Evolutionary conservation across 352 stramenopile genomes (phyloP), one percentile per base, ranked within the genome.

Genomic region (Phytopythium kandeliae): DNA sequence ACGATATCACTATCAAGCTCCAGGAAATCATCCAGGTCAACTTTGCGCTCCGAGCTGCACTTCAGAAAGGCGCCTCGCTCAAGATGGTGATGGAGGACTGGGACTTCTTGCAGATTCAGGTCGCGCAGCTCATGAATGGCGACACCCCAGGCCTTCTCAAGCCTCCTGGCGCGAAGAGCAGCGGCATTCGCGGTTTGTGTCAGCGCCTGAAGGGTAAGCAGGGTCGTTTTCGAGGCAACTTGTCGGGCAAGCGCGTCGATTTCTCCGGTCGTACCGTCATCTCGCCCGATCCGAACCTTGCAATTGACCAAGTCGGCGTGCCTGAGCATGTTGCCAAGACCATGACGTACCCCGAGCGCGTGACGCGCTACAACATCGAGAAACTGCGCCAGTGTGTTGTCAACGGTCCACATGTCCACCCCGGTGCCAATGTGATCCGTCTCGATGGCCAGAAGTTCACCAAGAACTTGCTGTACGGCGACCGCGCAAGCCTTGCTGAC

Each of bases 1-100:
- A 99, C 66, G 97, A 99, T 67, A 89, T 99, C 48, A 99, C 97
- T 0, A 90, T 99, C 24, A 99, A 99, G 69, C 80, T 99, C 2
- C 91, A 99, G 69, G 97, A 99, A 67, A 99, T 99, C 68, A 85
- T 99, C 43, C 96, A 99, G 45, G 90, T 99, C 28, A 99, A 99
- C 80, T 90, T 96, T 43, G 95, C 95, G 15, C 75, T 99, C 3
- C 81, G 93, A 48, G 72, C 95, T 10, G 95, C 94, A 22, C 77
- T 99, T 25, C 80, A 85, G 36, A 96, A 98, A 37, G 97, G 97
- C 34, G 93, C 91, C 34, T 96, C 92, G 52, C 92, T 98, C 43
- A 98, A 97, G 47, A 99, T 98, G 68, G 96, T 99, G 45, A 98
- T 99, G 84, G 97, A 99, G 69, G 89, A 98, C 69, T 99, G 97